Conservation (phyloP, 768 basidiomycete genomes). For the Trametes elegans region DNA sequence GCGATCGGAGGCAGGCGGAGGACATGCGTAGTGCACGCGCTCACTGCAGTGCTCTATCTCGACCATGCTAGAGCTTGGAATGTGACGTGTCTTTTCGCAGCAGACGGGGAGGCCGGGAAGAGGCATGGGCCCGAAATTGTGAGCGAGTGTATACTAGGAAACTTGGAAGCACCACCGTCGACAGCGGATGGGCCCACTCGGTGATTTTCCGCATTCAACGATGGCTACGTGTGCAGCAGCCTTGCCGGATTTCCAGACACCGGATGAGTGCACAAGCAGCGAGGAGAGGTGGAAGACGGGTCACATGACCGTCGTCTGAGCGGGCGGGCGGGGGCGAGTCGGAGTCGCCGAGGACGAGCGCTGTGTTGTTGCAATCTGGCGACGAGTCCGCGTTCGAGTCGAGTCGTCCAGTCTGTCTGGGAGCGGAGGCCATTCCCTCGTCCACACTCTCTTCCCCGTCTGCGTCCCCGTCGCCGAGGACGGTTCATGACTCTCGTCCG, state of each 20-base stretch:
- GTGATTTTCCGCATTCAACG: too few species aligned
- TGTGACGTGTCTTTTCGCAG: not conserved
- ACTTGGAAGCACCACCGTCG: too few species aligned
- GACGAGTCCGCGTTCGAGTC: constrained; percentile 14
- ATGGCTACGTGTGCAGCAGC: too few species aligned
- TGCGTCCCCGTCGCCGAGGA: not conserved
- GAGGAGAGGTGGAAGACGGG: not conserved
- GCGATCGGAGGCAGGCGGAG: constrained; percentile 12
- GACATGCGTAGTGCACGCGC: constrained; percentile 21
- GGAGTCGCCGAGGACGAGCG: constrained; percentile 1
- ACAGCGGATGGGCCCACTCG: too few species aligned
- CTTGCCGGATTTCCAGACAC: too few species aligned
- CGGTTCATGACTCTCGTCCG: constrained; percentile 3
- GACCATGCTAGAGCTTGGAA: too few species aligned
- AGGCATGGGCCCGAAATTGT: too few species aligned
- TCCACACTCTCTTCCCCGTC: not conserved
- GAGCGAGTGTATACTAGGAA: too few species aligned
- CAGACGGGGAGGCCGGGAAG: not conserved
- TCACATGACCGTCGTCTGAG: constrained; percentile 15
- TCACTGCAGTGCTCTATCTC: not conserved
- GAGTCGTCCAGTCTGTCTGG: constrained; percentile 1
- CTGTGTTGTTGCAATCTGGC: constrained; percentile 8
- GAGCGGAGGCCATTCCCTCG: not conserved
- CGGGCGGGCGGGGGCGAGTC: constrained; percentile 10
- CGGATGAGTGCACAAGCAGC: not conserved